These are phyloP conservation scores for Eucalyptus dawsonii DNA, from an alignment of 345 rosid species.

Conservation along the genomic window DNA sequence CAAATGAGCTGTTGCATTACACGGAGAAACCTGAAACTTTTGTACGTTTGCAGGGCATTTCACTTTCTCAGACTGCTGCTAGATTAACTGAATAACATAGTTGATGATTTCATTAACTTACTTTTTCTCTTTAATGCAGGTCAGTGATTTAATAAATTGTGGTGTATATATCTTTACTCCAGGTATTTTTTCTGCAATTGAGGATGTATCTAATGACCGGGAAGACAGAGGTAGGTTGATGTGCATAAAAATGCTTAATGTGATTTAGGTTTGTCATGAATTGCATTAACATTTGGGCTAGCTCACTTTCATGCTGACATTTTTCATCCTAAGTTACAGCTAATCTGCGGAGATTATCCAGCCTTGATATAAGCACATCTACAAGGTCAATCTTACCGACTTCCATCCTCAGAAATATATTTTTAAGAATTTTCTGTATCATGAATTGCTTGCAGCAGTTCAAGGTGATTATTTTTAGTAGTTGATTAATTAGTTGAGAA, in stretches of 20 bases:
- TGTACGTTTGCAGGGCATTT: conserved; percentile 24
- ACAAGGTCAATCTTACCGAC: conserved; percentile 3
- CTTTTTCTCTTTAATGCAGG: conserved; percentile 24
- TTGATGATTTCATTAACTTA: not conserved
- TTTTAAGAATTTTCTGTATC: not conserved
- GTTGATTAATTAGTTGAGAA: not conserved
- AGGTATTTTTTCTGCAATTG: conserved; percentile 49
- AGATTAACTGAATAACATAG: not conserved
- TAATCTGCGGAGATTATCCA: conserved; percentile 9
- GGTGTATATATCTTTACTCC: conserved; percentile 74
- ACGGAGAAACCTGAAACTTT: conserved; percentile 92
- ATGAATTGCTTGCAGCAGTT: not conserved
- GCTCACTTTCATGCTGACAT: not conserved
- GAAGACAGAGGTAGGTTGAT: conserved; percentile 47
- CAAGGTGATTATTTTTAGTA: not conserved
- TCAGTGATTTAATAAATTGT: conserved; percentile 75
- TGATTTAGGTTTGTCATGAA: not conserved
- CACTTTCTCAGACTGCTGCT: not conserved
- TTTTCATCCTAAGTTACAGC: conserved; percentile 3
- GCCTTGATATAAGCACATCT: conserved; percentile 19
- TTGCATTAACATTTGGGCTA: not conserved
- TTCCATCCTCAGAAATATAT: not conserved
- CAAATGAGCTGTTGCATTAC: conserved; percentile 74
- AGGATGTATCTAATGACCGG: conserved; percentile 32
- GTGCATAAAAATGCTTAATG: not conserved